phyloP scores from a whole-genome alignment of 2,329 filamentous ascomycete genomes.

The Aspergillus oerlinghausenensis region DNA sequence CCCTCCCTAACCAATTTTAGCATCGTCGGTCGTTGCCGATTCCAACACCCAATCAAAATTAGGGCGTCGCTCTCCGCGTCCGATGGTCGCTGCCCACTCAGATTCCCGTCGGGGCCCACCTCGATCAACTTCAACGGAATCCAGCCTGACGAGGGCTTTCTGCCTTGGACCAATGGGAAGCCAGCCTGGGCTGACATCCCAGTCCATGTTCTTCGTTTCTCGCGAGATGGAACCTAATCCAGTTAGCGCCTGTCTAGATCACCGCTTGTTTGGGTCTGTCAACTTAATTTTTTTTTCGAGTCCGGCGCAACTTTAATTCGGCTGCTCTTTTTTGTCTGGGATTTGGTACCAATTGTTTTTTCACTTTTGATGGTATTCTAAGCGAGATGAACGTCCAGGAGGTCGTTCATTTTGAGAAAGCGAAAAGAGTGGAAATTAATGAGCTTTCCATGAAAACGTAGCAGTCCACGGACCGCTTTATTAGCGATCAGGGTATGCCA shows the following conservation, averaged over 20 bases:
- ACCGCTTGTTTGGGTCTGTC: constrained; percentile 9
- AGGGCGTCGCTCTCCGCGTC: constrained; percentile 13
- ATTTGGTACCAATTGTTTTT: neutral
- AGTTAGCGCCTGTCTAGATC: constrained; percentile 12
- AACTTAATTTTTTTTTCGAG: constrained; percentile 5
- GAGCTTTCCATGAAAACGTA: neutral
- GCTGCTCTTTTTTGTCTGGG: neutral
- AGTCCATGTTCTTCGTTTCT: constrained; percentile 13
- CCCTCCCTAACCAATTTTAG: neutral
- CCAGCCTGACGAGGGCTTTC: neutral
- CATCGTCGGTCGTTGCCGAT: neutral
- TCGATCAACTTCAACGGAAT: neutral
- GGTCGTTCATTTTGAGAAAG: too few relatives aligned
- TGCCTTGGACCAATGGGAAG: constrained; percentile 4
- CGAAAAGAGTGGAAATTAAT: neutral
- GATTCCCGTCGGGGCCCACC: neutral
- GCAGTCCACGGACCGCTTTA: neutral
- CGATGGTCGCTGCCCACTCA: constrained; percentile 1
- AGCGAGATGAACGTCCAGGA: neutral
- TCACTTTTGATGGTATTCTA: neutral
- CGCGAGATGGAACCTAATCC: constrained; percentile 21
- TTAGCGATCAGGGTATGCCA: neutral
- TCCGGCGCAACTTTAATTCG: constrained; percentile 4
- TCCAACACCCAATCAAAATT: constrained; percentile 4
- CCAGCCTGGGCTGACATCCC: neutral